These are phyloP conservation scores for Annulohypoxylon stygium DNA, from an alignment of 495 filamentous ascomycete species.

Conservation along the genomic window DNA sequence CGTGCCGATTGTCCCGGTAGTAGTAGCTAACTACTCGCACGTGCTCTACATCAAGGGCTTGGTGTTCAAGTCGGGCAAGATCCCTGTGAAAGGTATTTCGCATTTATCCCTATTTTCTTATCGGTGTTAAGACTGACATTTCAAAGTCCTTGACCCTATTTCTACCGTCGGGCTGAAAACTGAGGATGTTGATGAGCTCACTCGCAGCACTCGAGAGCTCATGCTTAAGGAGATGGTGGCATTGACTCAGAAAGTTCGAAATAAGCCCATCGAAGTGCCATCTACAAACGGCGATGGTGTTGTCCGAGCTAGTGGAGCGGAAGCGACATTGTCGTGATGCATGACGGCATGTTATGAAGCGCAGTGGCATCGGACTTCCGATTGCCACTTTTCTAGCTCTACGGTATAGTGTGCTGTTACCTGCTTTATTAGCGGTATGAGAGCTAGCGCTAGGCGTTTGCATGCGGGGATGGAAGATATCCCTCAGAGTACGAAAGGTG, in stretches of 20 bases:
- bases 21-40: constrained; percentile 88
- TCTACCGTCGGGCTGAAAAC: constrained; percentile 79
- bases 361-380: not conserved
- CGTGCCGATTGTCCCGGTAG: constrained; percentile 90
- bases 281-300: constrained; percentile 47
- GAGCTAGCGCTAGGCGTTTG: constrained; percentile 5
- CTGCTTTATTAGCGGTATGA: constrained; percentile 19
- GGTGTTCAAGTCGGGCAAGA: constrained; percentile 78
- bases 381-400: not conserved
- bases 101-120: constrained; percentile 5
- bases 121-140: constrained; percentile 24
- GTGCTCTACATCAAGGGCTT: constrained; percentile 76
- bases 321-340: constrained; percentile 50
- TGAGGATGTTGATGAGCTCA: constrained; percentile 85
- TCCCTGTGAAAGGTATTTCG: constrained; percentile 81
- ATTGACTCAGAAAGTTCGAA: constrained; percentile 66
- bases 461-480: constrained; percentile 6
- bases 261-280: constrained; percentile 51
- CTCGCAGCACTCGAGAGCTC: constrained; percentile 74
- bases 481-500: constrained; percentile 25
- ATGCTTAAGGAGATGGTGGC: constrained; percentile 83
- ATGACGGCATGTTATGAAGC: not conserved
- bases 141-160: constrained; percentile 84
- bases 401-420: constrained; percentile 7
- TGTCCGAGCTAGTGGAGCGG: constrained; percentile 52